Conservation (phyloP, 139 green algal genomes). For the Chlamydomonas asymmetrica region DNA sequence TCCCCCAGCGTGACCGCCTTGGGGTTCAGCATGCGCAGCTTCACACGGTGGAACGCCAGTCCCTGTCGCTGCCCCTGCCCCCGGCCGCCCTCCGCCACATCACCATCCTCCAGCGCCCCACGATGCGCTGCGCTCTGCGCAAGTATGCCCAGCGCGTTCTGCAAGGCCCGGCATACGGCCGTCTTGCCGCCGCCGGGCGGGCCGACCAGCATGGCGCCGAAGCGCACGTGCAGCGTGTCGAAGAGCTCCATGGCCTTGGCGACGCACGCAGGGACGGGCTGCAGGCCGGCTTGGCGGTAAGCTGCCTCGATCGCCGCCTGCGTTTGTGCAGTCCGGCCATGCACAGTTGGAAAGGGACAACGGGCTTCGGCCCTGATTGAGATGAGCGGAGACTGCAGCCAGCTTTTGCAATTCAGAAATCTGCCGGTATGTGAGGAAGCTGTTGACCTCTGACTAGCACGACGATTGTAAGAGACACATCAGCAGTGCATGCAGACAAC, state of each 20-base stretch:
- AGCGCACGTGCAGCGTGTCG: constrained; percentile 81
- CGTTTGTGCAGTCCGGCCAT: too few relatives aligned
- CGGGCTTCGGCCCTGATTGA: background rate
- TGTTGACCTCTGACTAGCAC: background rate
- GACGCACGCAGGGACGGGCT: constrained; percentile 35
- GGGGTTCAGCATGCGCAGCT: constrained; percentile 74
- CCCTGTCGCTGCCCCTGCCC: background rate
- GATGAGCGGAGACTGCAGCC: background rate
- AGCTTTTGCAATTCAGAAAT: background rate
- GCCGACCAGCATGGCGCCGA: constrained; percentile 81
- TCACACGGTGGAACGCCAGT: constrained; percentile 20
- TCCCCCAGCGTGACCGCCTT: constrained; percentile 83
- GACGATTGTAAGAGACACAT: too few relatives aligned
- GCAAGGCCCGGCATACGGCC: constrained; percentile 57
- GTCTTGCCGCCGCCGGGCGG: constrained; percentile 78
- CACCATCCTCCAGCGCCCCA: background rate
- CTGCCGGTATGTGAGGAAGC: background rate
- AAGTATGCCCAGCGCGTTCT: constrained; percentile 40
- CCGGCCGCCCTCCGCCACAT: background rate
- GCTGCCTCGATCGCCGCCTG: too few relatives aligned
- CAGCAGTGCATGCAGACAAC: too few relatives aligned
- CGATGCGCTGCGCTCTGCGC: background rate
- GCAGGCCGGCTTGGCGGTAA: constrained; percentile 14
- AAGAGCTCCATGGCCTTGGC: constrained; percentile 73
- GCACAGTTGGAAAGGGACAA: background rate